These are phyloP conservation scores for Suhomyces sp. DNA, from an alignment of 805 yeast species.

Conservation along the genomic window DNA sequence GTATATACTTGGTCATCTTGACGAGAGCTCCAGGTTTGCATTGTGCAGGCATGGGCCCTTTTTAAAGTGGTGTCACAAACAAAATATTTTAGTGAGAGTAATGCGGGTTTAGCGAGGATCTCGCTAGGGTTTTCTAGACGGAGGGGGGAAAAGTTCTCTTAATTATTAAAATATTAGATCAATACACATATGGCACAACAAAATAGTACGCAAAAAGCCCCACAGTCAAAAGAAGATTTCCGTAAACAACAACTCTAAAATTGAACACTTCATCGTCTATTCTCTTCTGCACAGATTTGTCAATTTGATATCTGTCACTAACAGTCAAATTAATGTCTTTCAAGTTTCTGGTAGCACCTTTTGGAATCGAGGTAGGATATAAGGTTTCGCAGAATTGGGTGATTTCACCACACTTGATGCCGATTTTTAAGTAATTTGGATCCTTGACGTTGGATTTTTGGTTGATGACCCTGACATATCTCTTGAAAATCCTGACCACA, in stretches of 20 bases:
- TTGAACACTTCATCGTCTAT: constrained; percentile 8
- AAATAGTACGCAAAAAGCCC: not conserved
- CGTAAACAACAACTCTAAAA: constrained; percentile 1
- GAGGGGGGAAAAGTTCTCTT: not conserved
- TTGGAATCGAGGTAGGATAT: constrained; percentile 53
- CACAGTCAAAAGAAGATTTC: not conserved
- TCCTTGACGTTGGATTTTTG: constrained; percentile 75
- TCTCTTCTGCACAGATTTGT: constrained; percentile 6
- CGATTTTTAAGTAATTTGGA: constrained; percentile 81
- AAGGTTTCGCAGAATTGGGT: constrained; percentile 82
- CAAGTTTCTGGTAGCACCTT: constrained; percentile 17
- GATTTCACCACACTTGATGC: constrained; percentile 81
- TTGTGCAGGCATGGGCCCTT: not conserved
- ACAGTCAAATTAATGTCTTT: constrained; percentile 8
- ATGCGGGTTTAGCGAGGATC: not conserved
- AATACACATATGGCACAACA: not conserved
- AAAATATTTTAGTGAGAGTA: not conserved
- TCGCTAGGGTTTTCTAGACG: not conserved
- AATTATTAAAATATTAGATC: not conserved
- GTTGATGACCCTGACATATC: constrained; percentile 73
- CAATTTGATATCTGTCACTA: constrained; percentile 9
- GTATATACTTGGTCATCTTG: not conserved
- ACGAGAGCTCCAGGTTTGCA: not conserved
- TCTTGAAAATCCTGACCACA: constrained; percentile 71
- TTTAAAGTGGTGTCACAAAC: not conserved